Evolutionary conservation across 1,139 yeast genomes (phyloP).

Genomic region (Pneumocystis oryctolagi): DNA sequence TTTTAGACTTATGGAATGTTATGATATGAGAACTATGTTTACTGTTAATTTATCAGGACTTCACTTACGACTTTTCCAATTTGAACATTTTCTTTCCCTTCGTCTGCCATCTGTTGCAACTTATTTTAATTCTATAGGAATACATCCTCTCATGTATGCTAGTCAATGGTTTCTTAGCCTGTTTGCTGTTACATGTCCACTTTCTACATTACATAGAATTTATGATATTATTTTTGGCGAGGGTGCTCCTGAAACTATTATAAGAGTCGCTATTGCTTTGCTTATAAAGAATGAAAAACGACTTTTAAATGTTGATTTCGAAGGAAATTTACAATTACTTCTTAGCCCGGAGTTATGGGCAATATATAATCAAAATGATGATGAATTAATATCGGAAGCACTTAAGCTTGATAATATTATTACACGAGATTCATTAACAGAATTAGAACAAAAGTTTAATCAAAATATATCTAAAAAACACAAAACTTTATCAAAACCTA

Average conservation of each 20-base stretch:
- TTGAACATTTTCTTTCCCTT: conserved; percentile 31
- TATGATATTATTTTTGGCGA: conserved; percentile 45
- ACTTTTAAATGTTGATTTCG: conserved; percentile 40
- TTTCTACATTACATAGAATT: conserved; percentile 35
- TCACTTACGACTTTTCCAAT: conserved; percentile 40
- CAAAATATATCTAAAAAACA: conserved; percentile 6
- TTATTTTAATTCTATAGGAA: conserved; percentile 31
- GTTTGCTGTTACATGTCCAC: conserved; percentile 47
- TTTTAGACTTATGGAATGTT: conserved; percentile 40
- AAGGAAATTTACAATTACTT: conserved; percentile 47
- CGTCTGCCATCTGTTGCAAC: conserved; percentile 32
- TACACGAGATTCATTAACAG: conserved; percentile 17
- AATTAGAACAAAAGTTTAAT: conserved; percentile 20
- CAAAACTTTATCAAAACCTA: conserved; percentile 4
- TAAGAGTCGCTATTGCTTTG: conserved; percentile 45
- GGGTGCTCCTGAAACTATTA: conserved; percentile 50
- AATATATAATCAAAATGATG: conserved; percentile 30
- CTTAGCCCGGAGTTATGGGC: conserved; percentile 41
- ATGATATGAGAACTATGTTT: conserved; percentile 45
- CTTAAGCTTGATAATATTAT: conserved; percentile 21
- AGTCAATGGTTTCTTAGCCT: conserved; percentile 57
- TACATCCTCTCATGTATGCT: conserved; percentile 24
- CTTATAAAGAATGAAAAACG: conserved; percentile 38
- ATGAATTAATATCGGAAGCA: conserved; percentile 37
- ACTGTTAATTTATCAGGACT: conserved; percentile 45